Base-by-base conservation (phyloP, 1,284 basidiomycete species). In the Phellopilus nigrolimitatus region DNA sequence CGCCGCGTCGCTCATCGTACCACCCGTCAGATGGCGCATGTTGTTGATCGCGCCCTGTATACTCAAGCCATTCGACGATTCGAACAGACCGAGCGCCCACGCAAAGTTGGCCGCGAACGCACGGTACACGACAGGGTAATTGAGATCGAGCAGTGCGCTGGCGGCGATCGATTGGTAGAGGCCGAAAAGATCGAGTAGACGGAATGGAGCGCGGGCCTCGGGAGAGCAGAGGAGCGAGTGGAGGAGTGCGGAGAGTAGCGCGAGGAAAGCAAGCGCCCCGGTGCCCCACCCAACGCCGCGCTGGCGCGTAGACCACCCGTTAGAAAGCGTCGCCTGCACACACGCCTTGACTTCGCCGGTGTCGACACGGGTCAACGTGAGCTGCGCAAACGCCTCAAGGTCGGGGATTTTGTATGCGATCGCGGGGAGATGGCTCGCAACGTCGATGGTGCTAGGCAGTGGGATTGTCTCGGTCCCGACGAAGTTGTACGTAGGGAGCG, bases 341-440 rank as follows among this genome's bases (percentile, higher is more conserved):
- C 95, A 99, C 0, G 92, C 91, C 40, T 86, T 89, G 54, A 90
- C 74, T 3, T 81, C 67, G 40, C 82, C 80, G 1, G 86, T 87
- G 42, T 72, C 70, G 33, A 80, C 73, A 56, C 91, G 82, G 0
- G 74, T 78, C 21, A 98, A 76, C 7, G 84, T 79, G 47, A 99
- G 71, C 57, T 91, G 88, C 0, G 84, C 93, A 58, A 84, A 92
- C 1, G 89, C 93, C 66, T 98, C 93, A 12, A 98, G 75, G 66
- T 98, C 88, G 7, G 95, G 95, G 21, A 99, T 87, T 19, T 73
- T 74, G 67, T 86, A 99, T 0, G 88, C 93, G 54, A 97, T 88
- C 12, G 65, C 64, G 0, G 95, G 94, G 12, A 98, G 75, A 50
- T 74, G 67, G 36, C 70, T 66, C 15, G 72, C 64, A 47, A 86